A percentile compares a stretch with the other conserved stretches of the same genome.
phyloP scores from a whole-genome alignment of 208 protist species.

The Wallacemonas sp. region DNA sequence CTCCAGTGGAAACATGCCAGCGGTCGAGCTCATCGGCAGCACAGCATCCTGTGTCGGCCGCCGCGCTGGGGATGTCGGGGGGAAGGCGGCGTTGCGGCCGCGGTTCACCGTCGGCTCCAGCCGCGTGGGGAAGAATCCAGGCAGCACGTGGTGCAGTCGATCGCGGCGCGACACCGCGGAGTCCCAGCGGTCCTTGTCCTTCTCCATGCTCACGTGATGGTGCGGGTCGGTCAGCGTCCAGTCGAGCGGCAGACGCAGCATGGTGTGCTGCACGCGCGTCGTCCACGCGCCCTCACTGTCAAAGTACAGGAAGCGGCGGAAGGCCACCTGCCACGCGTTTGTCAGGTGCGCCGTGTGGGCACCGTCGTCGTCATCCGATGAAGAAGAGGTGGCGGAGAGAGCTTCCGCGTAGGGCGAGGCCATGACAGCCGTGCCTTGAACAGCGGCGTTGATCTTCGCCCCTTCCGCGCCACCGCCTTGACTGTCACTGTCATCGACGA shows the following conservation, averaged over 20 bases:
- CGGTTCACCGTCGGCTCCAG: too few species aligned
- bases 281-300: constrained; percentile 3
- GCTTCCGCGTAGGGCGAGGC: too few species aligned
- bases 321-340: constrained; percentile 22
- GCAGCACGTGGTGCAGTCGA: constrained; percentile 18
- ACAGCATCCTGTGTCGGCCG: too few species aligned
- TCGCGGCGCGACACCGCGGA: constrained; percentile 20
- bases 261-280: constrained; percentile 16
- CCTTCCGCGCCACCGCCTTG: too few species aligned
- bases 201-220: constrained; percentile 16
- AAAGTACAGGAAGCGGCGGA: constrained; percentile 17
- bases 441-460: too few species aligned
- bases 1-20: too few species aligned
- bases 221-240: constrained; percentile 18
- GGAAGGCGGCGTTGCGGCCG: too few species aligned
- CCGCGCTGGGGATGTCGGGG: too few species aligned
- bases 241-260: constrained; percentile 23
- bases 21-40: too few species aligned
- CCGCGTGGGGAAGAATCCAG: not conserved
- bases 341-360: constrained; percentile 10
- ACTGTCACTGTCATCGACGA: too few species aligned
- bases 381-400: not conserved
- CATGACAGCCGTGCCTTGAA: too few species aligned
- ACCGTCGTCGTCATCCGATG: not conserved
- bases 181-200: constrained; percentile 11